Evolutionary conservation across 768 basidiomycete species (phyloP).

Genomic region (Xerocomus brunneocitrinus): DNA sequence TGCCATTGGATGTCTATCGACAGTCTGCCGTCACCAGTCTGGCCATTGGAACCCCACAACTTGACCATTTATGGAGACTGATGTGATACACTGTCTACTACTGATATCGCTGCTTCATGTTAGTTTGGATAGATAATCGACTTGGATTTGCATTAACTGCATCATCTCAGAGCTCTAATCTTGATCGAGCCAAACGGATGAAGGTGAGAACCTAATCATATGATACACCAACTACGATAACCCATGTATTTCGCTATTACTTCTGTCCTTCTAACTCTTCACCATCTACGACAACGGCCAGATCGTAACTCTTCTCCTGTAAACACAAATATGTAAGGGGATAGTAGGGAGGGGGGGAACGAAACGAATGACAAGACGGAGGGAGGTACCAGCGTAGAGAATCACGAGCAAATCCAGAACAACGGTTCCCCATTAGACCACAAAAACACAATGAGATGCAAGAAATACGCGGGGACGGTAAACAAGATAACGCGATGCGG

Average conservation of each 20-base stretch:
- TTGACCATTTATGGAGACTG: not conserved
- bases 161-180: not conserved
- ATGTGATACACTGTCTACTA: not conserved
- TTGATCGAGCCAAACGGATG: not conserved
- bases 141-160: not conserved
- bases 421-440: slow-evolving; percentile 18
- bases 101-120: not conserved
- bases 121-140: not conserved
- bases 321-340: slow-evolving; percentile 19
- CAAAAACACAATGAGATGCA: slow-evolving; percentile 20
- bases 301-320: slow-evolving; percentile 23
- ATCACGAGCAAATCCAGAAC: slow-evolving; percentile 16
- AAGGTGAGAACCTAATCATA: slow-evolving; percentile 13
- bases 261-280: slow-evolving; percentile 27
- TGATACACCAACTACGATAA: slow-evolving; percentile 29
- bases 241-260: slow-evolving; percentile 28
- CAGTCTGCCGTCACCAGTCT: too few species aligned
- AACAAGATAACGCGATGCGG: slow-evolving; percentile 29
- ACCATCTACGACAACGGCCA: slow-evolving; percentile 26
- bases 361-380: slow-evolving; percentile 11
- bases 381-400: slow-evolving; percentile 12
- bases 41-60: not conserved
- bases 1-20: not conserved
- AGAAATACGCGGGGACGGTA: slow-evolving; percentile 20
- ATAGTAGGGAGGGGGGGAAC: not conserved